Base-by-base conservation (phyloP, 345 rosid species). In the Ceriops tagal region DNA sequence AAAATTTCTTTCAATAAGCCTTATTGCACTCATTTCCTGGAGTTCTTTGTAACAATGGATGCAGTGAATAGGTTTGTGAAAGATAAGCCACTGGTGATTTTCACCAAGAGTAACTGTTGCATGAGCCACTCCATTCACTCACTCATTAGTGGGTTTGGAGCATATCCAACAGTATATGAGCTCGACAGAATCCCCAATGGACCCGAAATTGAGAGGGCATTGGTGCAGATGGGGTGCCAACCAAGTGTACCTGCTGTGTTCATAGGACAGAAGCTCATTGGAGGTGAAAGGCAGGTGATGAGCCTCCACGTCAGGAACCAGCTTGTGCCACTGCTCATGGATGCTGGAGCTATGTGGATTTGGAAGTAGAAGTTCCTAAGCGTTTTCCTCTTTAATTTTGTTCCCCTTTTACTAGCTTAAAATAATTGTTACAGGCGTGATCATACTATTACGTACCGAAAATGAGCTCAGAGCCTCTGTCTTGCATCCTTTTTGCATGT, bases 51-150 rank as follows among this genome's bases (percentile, higher is more conserved):
- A 59, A 18, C 39, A 22, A 78, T 78, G 82, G 75, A 74, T n/a
- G 37, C 27, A 35, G 72, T 74, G 73, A 67, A 64, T 11, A 55
- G 58, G 8, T 34, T 73, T 66, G 68, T 73, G 0, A 19, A 58
- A 20, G 72, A 73, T 1, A 65, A 60, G 69, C 69, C 81, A 21
- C 55, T 78, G 67, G 81, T 78, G 69, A 73, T 78, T 34, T 73
- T 73, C 70, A 70, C 60, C 75, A 78, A 74, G 65, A 78, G 69
- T 43, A 31, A 72, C 6, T 78, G 81, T 56, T 66, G 70, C 66
- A 78, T 78, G 81, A 73, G 81, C 72, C 78, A 78, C 67, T 61
- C 81, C 31, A 73, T 78, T 16, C 63, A 66, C 65, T 47, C 62
- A 1, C 72, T 78, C 13, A 70, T 78, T 8, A 21, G 69, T 26